A percentile compares a stretch with the other conserved stretches of the same genome.
These are phyloP conservation scores for Tardiomyces digboiensis DNA, from an alignment of 1,139 yeast genomes.

Conservation along the genomic window DNA sequence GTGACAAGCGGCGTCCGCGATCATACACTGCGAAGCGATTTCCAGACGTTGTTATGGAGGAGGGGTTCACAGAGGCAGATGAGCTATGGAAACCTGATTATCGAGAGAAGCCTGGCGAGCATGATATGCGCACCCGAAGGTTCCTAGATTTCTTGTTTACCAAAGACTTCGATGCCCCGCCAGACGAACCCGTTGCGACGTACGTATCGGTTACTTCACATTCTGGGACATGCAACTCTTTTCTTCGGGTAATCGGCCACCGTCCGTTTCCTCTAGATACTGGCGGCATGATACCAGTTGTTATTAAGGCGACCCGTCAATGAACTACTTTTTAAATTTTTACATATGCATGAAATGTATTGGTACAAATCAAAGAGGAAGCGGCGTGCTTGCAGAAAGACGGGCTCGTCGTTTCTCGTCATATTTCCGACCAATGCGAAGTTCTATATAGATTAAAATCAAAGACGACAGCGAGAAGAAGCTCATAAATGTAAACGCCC, in stretches of 20 bases:
- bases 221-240: constrained; percentile 50
- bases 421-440: background rate
- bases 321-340: background rate
- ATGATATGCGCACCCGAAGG: constrained; percentile 37
- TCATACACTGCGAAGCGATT: constrained; percentile 32
- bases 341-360: background rate
- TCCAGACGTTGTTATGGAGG: constrained; percentile 29
- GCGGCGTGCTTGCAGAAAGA: background rate
- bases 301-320: constrained; percentile 34
- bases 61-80: constrained; percentile 41
- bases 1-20: constrained; percentile 49
- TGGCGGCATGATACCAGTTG: constrained; percentile 59
- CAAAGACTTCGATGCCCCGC: constrained; percentile 1
- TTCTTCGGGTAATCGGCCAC: constrained; percentile 44
- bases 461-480: constrained; percentile 22
- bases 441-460: background rate
- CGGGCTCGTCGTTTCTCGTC: background rate
- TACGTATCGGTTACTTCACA: constrained; percentile 48
- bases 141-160: constrained; percentile 43
- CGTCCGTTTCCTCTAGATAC: constrained; percentile 47
- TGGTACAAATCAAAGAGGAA: background rate
- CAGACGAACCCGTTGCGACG: constrained; percentile 21
- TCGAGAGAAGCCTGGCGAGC: constrained; percentile 41
- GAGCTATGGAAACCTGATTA: constrained; percentile 29
- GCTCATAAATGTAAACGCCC: constrained; percentile 51